Conservation (phyloP, 352 stramenopile genomes). For the Paralagenidium karlingii region DNA sequence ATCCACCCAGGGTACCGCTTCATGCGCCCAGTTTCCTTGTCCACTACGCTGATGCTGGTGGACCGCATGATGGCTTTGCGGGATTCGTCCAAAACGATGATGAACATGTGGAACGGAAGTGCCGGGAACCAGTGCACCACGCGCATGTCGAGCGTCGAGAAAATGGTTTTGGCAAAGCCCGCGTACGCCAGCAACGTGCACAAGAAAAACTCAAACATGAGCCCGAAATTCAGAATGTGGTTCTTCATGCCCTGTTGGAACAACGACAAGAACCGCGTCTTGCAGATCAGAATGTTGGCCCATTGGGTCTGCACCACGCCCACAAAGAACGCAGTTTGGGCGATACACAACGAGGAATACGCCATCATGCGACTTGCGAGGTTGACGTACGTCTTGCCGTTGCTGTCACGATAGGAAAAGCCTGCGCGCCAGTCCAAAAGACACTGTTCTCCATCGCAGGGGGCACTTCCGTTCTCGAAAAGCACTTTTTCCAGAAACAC, state of each 20-base stretch:
- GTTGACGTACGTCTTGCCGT: constrained; percentile 38
- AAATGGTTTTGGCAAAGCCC: constrained; percentile 66
- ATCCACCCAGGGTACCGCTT: constrained; percentile 78
- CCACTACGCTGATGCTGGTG: constrained; percentile 57
- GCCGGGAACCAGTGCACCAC: constrained; percentile 86
- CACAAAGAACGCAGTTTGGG: constrained; percentile 82
- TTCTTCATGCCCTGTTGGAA: constrained; percentile 87
- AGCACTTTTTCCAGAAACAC: constrained; percentile 36
- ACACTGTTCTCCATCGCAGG: constrained; percentile 25
- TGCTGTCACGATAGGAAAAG: constrained; percentile 18
- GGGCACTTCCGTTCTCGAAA: constrained; percentile 9
- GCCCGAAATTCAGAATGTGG: constrained; percentile 85
- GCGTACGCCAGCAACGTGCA: constrained; percentile 76
- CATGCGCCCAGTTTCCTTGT: constrained; percentile 72
- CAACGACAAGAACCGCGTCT: constrained; percentile 88
- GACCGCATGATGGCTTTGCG: constrained; percentile 85
- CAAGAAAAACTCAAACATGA: constrained; percentile 89
- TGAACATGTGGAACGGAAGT: constrained; percentile 83
- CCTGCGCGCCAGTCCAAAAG: constrained; percentile 44
- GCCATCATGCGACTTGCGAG: constrained; percentile 83
- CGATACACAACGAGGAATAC: constrained; percentile 64
- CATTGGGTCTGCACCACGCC: constrained; percentile 84
- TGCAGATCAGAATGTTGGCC: constrained; percentile 88
- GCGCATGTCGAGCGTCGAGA: constrained; percentile 78
- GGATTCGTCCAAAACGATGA: constrained; percentile 83